Base-by-base conservation (phyloP, 495 filamentous ascomycete species). In the Trichoderma erinaceum region DNA sequence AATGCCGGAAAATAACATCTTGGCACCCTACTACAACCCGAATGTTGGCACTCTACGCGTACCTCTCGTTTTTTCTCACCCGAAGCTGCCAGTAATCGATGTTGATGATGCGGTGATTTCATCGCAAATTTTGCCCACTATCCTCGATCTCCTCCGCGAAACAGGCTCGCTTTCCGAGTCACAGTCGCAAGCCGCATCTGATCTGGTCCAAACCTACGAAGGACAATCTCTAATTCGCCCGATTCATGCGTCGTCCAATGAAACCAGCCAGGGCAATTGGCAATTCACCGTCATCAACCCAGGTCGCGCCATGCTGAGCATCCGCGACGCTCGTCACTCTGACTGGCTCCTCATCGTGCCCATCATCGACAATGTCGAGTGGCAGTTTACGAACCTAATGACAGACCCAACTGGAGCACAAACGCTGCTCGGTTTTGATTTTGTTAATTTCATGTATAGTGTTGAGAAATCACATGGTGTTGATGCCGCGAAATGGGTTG, bases 21-120 rank as follows among this genome's bases (percentile, higher is more conserved):
- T 80, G 46, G 80, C 81, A 12, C 79, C 80, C 15, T 85, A 83
- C 66, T 79, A 80, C 67, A 85, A 85, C 71, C 81, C 81, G 8
- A 80, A 83, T 63, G 74, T 82, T 65, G 76, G 76, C 67, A 83
- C 79, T 71, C 80, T 83, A 73, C 78, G 81, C 68, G 80, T 85
- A 6, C 82, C 82, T 6, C 73, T 85, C n/a, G 74, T 84, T 32
- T 75, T 85, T 21, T 77, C 80, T 4, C 81, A 85, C 69, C 82
- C 82, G 0, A 70, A 77, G 38, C 72, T 85, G 0, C 81, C 82
- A 1, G 69, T 75, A 3, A 73, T 83, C 64, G 73, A 81, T 41
- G 65, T 85, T 44, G 74, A 77, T 66, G 76, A 75, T 58, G 79
- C 80, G 6, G 79, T 81, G 6, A 80, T 78, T n/a, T 79, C 77